Conservation (phyloP, 2,329 filamentous ascomycete species). For the Alternaria atra region DNA sequence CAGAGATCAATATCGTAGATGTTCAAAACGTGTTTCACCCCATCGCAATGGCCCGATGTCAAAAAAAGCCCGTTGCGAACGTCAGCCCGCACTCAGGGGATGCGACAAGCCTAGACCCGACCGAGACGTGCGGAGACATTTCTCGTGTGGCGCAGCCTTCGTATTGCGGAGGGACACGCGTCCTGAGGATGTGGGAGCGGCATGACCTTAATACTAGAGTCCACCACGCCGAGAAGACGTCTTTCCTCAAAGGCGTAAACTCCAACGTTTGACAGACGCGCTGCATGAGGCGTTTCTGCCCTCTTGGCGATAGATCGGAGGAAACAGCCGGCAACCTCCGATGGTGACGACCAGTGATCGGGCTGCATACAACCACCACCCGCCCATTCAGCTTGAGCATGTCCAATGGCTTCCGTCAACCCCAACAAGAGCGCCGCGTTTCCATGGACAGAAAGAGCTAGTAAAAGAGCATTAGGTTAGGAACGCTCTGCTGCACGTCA, state of each 20-base stretch:
- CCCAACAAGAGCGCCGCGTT: not conserved
- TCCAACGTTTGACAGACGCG: not conserved
- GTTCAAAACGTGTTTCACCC: constrained; percentile 4
- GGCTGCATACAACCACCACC: not conserved
- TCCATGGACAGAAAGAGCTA: not conserved
- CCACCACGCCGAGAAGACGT: not conserved
- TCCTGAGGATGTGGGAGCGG: not conserved
- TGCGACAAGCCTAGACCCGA: constrained; percentile 17
- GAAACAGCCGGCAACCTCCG: not conserved
- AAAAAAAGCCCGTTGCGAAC: constrained; percentile 5
- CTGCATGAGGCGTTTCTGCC: not conserved
- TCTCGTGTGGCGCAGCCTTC: constrained; percentile 14
- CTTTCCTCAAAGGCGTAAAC: not conserved
- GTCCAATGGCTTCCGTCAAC: not conserved
- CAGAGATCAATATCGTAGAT: not conserved
- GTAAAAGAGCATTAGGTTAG: not conserved
- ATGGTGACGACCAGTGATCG: not conserved
- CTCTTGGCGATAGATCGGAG: constrained; percentile 3
- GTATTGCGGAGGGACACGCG: constrained; percentile 15
- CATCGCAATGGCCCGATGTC: constrained; percentile 11
- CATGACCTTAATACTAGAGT: not conserved
- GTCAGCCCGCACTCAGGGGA: constrained; percentile 18
- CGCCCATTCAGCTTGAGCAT: not conserved
- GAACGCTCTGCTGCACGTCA: not conserved
- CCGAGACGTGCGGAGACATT: constrained; percentile 7